Base-by-base conservation (phyloP, 176 grass and related monocot species). In the Puya raimondii region DNA sequence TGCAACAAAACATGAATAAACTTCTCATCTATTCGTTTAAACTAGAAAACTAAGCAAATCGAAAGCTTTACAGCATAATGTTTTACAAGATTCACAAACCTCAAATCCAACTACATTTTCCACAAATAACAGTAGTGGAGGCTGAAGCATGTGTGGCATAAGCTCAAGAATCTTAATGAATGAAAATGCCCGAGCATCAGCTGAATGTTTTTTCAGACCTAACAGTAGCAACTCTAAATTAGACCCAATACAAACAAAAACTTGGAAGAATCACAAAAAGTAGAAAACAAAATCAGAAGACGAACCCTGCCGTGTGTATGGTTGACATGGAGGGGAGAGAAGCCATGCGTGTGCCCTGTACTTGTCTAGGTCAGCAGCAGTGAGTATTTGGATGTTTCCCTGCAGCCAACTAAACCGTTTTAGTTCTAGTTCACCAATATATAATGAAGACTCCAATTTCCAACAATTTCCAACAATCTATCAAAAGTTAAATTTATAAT, bases 71-170 rank as follows among this genome's bases (percentile, higher is more conserved):
- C 33, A 42, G 33, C 33, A 42, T 42, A 42, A 42, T 42, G 33
- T 42, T 42, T 42, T 42, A 42, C 33, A 42, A 42, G 7, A 42
- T 42, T 42, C 33, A 63, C 70, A 68, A 77, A 96, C 93, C 89
- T 96, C 93, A 73, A 96, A 96, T 59, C 93, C 93, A 4, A 96
- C 89, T 47, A 92, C 93, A 66, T 96, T 96, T 85, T 96, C 93
- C 51, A 92, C 84, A 81, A 96, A 92, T 71, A 96, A 70, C 84
- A 87, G 80, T 75, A 89, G 74, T 57, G 93, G 93, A 70, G 88
- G 89, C 63, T 83, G 69, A 53, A 26, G 64, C 93, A 96, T 96
- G 33, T 87, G 72, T 81, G 67, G 76, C 73, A 96, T 90, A 50
- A 87, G 81, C 49, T 83, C 88, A 51, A 96, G 81, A 76, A 96